Conservation (phyloP, 805 yeast species). For the Cyberlindnera maclurae region DNA sequence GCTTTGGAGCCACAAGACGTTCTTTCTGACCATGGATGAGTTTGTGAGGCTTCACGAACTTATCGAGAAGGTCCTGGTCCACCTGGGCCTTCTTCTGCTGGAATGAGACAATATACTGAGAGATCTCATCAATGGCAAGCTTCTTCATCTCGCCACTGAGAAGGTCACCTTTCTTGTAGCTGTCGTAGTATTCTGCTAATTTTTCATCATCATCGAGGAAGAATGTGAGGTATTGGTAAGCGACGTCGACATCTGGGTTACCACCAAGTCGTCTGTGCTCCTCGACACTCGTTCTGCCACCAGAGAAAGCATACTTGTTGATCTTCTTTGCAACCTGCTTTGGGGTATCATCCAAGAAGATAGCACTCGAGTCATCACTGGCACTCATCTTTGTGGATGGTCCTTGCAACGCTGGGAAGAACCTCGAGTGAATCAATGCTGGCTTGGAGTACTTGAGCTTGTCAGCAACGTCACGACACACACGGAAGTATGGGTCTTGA, state of each 20-base stretch:
- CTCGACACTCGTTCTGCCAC: constrained; percentile 82
- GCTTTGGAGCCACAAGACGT: constrained; percentile 66
- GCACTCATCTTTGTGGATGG: constrained; percentile 97
- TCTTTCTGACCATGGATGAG: constrained; percentile 68
- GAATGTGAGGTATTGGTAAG: constrained; percentile 87
- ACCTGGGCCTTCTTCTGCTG: constrained; percentile 71
- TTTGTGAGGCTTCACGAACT: constrained; percentile 81
- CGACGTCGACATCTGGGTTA: constrained; percentile 90
- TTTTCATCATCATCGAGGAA: constrained; percentile 85
- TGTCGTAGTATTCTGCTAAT: constrained; percentile 50
- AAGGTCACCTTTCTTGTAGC: constrained; percentile 73
- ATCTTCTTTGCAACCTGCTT: constrained; percentile 89
- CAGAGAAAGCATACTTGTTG: constrained; percentile 94
- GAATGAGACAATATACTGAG: constrained; percentile 71
- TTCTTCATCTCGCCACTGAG: constrained; percentile 93
- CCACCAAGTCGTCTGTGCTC: constrained; percentile 91
- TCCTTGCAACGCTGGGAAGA: constrained; percentile 98
- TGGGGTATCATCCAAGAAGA: constrained; percentile 91
- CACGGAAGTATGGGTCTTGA: constrained; percentile 97
- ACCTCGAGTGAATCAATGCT: constrained; percentile 84
- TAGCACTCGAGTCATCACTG: constrained; percentile 81
- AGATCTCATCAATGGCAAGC: constrained; percentile 72
- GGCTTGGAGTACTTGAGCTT: constrained; percentile 89
- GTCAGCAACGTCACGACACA: constrained; percentile 94
- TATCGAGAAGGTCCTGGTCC: constrained; percentile 50